phyloP scores from a whole-genome alignment of 2,329 filamentous ascomycete genomes.

The Coniochaeta sp. region DNA sequence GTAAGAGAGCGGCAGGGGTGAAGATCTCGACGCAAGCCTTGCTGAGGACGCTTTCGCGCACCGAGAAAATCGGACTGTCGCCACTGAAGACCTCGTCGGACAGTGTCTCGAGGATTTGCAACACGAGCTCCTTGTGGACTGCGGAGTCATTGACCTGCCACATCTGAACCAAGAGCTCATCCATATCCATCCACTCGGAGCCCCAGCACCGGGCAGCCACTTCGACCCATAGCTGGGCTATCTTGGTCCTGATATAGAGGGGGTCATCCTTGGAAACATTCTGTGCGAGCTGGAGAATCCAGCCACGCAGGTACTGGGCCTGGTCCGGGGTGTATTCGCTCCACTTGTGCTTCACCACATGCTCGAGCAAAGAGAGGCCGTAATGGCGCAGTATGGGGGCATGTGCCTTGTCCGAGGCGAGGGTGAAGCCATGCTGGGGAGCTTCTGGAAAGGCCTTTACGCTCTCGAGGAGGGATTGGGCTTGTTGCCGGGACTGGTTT shows the following conservation, averaged over 20 bases:
- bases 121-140: constrained; percentile 74
- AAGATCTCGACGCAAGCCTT: constrained; percentile 91
- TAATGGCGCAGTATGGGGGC: constrained; percentile 85
- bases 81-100: constrained; percentile 92
- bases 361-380: constrained; percentile 84
- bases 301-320: constrained; percentile 60
- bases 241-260: constrained; percentile 83
- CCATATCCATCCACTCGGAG: constrained; percentile 93
- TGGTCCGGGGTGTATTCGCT: constrained; percentile 64
- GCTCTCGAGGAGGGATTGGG: constrained; percentile 77
- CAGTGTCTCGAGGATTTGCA: constrained; percentile 82
- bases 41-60: constrained; percentile 78
- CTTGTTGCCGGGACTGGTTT: constrained; percentile 75
- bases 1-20: constrained; percentile 68
- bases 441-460: constrained; percentile 75
- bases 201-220: constrained; percentile 90
- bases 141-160: constrained; percentile 65
- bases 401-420: constrained; percentile 70
- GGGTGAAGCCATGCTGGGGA: constrained; percentile 74
- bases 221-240: constrained; percentile 90
- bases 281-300: constrained; percentile 73
- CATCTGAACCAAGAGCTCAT: constrained; percentile 69
- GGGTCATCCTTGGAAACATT: constrained; percentile 67
- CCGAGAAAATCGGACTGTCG: constrained; percentile 77
- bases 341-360: constrained; percentile 82